These are phyloP conservation scores for Corymbia calophylla DNA, from an alignment of 441 rosid species.

Conservation along the genomic window DNA sequence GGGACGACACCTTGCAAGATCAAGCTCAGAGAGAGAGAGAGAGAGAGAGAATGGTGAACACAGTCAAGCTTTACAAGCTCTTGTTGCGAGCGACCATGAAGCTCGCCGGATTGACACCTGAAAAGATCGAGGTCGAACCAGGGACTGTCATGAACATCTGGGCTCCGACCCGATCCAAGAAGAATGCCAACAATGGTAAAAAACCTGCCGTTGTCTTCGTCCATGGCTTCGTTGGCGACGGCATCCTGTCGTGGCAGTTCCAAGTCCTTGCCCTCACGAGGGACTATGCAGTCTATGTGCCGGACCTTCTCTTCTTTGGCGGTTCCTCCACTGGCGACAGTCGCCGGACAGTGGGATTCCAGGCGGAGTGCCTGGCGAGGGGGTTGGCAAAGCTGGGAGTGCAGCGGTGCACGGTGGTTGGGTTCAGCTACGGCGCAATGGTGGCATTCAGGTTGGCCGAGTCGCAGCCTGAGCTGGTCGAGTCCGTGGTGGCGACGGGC, in stretches of 20 bases:
- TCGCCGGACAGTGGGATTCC: slow-evolving; percentile 24
- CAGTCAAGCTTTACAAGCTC: slow-evolving; percentile 4
- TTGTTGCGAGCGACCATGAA: slow-evolving; percentile 14
- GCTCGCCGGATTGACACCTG: slow-evolving; percentile 19
- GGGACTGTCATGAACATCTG: slow-evolving; percentile 36
- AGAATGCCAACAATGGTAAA: neutral
- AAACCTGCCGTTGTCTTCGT: slow-evolving; percentile 26
- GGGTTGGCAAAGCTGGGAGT: slow-evolving; percentile 31
- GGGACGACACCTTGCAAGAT: neutral
- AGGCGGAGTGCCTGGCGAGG: slow-evolving; percentile 28
- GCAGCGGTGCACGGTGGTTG: slow-evolving; percentile 21
- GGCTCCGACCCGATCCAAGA: slow-evolving; percentile 17
- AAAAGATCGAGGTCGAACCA: slow-evolving; percentile 21
- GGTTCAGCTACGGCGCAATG: slow-evolving; percentile 33
- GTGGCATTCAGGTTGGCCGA: slow-evolving; percentile 36
- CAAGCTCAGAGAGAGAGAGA: neutral
- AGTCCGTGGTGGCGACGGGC: slow-evolving; percentile 19
- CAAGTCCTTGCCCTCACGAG: slow-evolving; percentile 26
- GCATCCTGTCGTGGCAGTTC: slow-evolving; percentile 31
- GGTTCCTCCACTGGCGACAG: slow-evolving; percentile 18
- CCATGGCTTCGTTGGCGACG: slow-evolving; percentile 24
- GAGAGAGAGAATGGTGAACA: slow-evolving; percentile 14
- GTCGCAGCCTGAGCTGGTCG: slow-evolving; percentile 25
- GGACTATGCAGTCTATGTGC: slow-evolving; percentile 28
- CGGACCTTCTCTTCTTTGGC: slow-evolving; percentile 37